phyloP scores from a whole-genome alignment of 2,329 filamentous ascomycete species.

The Ceratocystiopsis sp. region DNA sequence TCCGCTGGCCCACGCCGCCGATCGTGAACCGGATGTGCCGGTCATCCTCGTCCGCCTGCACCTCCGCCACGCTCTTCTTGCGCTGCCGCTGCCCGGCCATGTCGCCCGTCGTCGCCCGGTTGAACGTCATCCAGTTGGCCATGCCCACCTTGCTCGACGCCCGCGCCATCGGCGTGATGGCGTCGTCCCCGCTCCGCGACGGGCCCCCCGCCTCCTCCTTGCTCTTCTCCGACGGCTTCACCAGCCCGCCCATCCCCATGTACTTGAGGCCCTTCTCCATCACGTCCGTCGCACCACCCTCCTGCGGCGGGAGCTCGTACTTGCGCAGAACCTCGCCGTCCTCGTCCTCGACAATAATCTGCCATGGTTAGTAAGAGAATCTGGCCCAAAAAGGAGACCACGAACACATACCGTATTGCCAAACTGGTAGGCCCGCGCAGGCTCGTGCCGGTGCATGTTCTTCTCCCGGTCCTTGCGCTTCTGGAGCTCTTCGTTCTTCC shows the following conservation, averaged over 20 bases:
- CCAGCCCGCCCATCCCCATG: constrained; percentile 32
- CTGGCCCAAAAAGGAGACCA: neutral
- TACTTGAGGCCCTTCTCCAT: constrained; percentile 33
- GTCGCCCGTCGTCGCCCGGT: constrained; percentile 15
- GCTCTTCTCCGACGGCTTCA: constrained; percentile 22
- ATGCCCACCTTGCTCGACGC: constrained; percentile 22
- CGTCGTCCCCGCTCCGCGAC: constrained; percentile 8
- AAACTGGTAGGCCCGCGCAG: constrained; percentile 71
- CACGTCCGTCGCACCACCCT: constrained; percentile 18
- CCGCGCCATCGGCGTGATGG: constrained; percentile 10
- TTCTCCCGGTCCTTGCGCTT: constrained; percentile 45
- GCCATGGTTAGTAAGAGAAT: neutral
- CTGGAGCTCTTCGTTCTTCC: constrained; percentile 42
- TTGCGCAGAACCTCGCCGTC: constrained; percentile 73
- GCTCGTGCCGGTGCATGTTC: constrained; percentile 40
- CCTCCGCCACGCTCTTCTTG: constrained; percentile 24
- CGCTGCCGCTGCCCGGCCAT: constrained; percentile 12
- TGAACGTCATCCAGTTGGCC: constrained; percentile 34
- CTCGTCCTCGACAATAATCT: constrained; percentile 73
- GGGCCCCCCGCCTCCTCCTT: neutral
- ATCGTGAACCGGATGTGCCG: constrained; percentile 61
- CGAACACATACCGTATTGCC: constrained; percentile 48
- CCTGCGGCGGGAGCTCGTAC: constrained; percentile 52
- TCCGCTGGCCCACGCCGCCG: constrained; percentile 50
- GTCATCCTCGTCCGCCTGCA: constrained; percentile 45